Evolutionary conservation across 2,329 filamentous ascomycete species (phyloP).

Genomic region (Periglandula ipomoeae): DNA sequence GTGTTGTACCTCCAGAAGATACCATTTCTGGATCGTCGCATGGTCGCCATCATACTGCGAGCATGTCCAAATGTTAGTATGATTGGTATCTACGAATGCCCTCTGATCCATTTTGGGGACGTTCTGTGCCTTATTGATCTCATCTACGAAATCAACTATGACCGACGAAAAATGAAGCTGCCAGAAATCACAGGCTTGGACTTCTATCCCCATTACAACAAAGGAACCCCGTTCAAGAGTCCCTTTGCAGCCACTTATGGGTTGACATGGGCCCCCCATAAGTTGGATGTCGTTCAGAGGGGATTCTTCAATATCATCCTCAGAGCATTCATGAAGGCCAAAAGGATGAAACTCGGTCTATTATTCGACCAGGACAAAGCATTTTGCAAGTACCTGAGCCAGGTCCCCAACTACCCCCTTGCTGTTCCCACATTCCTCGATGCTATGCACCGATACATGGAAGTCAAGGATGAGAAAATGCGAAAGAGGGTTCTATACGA

Average conservation of each 20-base stretch:
- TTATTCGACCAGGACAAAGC: constrained; percentile 22
- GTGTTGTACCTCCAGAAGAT: constrained; percentile 22
- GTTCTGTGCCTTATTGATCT: constrained; percentile 24
- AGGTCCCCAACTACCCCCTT: constrained; percentile 20
- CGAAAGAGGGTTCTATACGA: constrained; percentile 20
- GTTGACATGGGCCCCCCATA: constrained; percentile 17
- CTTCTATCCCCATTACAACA: constrained; percentile 25
- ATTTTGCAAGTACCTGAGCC: constrained; percentile 19
- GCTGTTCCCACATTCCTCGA: constrained; percentile 23
- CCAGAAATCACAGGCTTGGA: constrained; percentile 20
- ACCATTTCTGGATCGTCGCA: constrained; percentile 22
- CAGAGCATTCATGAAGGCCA: constrained; percentile 25
- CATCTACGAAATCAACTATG: constrained; percentile 25
- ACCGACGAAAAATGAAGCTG: constrained; percentile 8
- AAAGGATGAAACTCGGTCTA: constrained; percentile 17
- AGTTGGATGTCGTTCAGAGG: constrained; percentile 20
- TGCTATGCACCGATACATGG: constrained; percentile 20
- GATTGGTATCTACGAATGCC: constrained; percentile 29
- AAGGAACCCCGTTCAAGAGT: constrained; percentile 15
- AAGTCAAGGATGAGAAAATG: not conserved
- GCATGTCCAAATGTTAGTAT: constrained; percentile 21
- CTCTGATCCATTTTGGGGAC: constrained; percentile 27
- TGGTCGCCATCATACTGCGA: constrained; percentile 26
- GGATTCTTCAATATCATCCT: constrained; percentile 25
- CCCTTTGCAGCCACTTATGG: constrained; percentile 17